Evolutionary conservation across 495 filamentous ascomycete species (phyloP).

Genomic region (Xylaria telfairii): DNA sequence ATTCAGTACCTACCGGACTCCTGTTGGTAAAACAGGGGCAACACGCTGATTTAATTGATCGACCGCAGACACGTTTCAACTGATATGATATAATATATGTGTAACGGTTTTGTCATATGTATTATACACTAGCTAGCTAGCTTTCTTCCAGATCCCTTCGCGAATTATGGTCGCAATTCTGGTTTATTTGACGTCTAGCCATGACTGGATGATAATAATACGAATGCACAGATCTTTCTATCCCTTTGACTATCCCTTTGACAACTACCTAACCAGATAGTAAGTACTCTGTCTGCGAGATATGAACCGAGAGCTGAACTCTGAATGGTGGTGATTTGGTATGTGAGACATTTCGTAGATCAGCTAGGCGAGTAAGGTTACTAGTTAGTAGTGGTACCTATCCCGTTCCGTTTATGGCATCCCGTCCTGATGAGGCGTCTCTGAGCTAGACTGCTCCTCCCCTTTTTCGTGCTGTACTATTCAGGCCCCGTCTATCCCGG

Average conservation of each 20-base stretch:
- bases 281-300: neutral
- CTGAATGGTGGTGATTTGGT: neutral
- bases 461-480: neutral
- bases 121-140: neutral
- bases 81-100: neutral
- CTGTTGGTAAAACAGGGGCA: too few species aligned
- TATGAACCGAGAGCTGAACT: neutral
- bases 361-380: neutral
- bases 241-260: neutral
- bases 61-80: neutral
- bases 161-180: neutral
- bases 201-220: neutral
- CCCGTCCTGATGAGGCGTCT: neutral
- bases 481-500: neutral
- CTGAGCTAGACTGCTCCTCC: neutral
- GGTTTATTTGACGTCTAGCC: neutral
- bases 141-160: neutral
- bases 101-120: slow-evolving; percentile 6
- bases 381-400: neutral
- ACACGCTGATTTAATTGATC: neutral
- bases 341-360: neutral
- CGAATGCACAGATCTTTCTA: neutral
- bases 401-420: neutral
- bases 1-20: too few species aligned
- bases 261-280: too few species aligned